Conservation (phyloP, 495 filamentous ascomycete species). For the Neurospora sp. region DNA sequence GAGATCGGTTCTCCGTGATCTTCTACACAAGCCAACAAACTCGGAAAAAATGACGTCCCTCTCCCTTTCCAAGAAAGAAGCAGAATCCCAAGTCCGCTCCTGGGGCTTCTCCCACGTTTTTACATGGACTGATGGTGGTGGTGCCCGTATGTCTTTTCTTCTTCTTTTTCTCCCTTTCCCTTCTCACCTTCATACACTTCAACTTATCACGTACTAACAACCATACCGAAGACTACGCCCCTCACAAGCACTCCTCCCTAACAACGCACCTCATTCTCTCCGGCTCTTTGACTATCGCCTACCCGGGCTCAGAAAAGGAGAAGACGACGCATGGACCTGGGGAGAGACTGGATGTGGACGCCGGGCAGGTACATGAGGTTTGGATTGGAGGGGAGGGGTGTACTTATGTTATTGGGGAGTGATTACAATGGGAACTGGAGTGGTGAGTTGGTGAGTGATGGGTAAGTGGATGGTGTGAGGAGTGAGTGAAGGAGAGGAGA, state of each 20-base stretch:
- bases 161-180: not conserved
- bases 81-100: constrained; percentile 53
- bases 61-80: not conserved
- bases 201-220: not conserved
- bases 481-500: not conserved
- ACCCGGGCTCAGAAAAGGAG: constrained; percentile 43
- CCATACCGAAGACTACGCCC: constrained; percentile 48
- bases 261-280: constrained; percentile 71
- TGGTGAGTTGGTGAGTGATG: not conserved
- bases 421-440: not conserved
- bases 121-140: constrained; percentile 72
- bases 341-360: constrained; percentile 66
- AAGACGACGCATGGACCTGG: constrained; percentile 63
- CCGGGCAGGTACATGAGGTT: constrained; percentile 64
- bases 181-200: not conserved
- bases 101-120: constrained; percentile 75
- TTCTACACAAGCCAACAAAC: not conserved
- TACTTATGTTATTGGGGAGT: constrained; percentile 81
- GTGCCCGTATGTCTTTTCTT: constrained; percentile 23
- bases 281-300: constrained; percentile 61
- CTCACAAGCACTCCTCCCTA: constrained; percentile 57
- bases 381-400: constrained; percentile 73
- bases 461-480: not conserved
- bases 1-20: not conserved
- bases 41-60: not conserved